phyloP scores from a whole-genome alignment of 805 yeast species.

The Lachancea quebecensis region DNA sequence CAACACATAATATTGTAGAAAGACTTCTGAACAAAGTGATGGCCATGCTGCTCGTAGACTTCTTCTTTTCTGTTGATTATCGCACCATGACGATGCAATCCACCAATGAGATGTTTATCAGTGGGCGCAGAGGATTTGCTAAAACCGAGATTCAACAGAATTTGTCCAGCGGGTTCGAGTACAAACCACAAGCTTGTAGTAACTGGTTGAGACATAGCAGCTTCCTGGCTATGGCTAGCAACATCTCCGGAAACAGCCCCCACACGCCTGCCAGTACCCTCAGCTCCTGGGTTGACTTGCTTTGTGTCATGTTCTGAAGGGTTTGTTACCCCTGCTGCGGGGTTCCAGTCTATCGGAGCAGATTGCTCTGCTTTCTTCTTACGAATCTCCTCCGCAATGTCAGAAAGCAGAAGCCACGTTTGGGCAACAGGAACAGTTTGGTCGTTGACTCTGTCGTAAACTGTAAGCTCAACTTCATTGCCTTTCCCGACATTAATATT shows the following conservation, averaged over 20 bases:
- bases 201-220: constrained; percentile 21
- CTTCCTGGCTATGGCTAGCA: not conserved
- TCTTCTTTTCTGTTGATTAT: constrained; percentile 85
- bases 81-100: constrained; percentile 94
- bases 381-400: constrained; percentile 90
- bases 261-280: not conserved
- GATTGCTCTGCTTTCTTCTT: constrained; percentile 78
- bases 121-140: constrained; percentile 54
- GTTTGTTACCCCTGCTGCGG: constrained; percentile 14
- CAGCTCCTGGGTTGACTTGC: not conserved
- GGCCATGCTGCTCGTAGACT: constrained; percentile 93
- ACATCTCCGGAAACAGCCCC: not conserved
- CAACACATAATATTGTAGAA: constrained; percentile 96
- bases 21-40: constrained; percentile 91
- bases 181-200: constrained; percentile 78
- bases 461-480: constrained; percentile 82
- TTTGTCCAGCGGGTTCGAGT: constrained; percentile 91
- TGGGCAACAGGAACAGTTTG: constrained; percentile 80
- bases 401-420: constrained; percentile 85
- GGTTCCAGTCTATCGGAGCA: constrained; percentile 41
- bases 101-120: constrained; percentile 44
- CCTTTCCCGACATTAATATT: constrained; percentile 80
- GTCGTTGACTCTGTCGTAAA: constrained; percentile 70
- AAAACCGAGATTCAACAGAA: constrained; percentile 69
- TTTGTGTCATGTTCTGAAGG: constrained; percentile 10